phyloP scores from a whole-genome alignment of 306 rosid species.

The Vigna radiata region DNA sequence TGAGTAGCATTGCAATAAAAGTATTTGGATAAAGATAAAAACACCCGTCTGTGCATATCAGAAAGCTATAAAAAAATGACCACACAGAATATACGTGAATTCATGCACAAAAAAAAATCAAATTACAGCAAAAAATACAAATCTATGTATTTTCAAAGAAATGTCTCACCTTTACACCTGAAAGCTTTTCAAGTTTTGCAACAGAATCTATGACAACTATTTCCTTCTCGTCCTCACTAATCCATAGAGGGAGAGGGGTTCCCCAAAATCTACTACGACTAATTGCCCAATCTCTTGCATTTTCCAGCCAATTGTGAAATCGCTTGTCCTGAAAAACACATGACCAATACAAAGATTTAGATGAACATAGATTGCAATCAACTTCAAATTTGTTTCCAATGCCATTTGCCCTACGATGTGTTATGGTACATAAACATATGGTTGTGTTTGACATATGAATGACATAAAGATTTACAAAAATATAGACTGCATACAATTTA shows the following conservation, averaged over 20 bases:
- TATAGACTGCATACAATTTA: conserved; percentile 1
- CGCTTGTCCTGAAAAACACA: conserved; percentile 71
- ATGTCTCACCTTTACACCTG: conserved; percentile 79
- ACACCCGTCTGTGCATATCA: not conserved
- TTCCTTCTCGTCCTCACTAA: conserved; percentile 91
- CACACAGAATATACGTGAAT: not conserved
- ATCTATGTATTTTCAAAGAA: conserved; percentile 7
- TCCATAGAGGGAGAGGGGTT: conserved; percentile 96
- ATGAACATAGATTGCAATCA: not conserved
- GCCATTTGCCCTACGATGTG: not conserved
- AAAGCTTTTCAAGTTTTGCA: conserved; percentile 84
- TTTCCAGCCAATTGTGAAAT: conserved; percentile 99
- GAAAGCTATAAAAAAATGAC: conserved; percentile 16
- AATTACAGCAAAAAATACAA: conserved; percentile 14
- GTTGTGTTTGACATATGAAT: conserved; percentile 4
- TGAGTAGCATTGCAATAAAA: conserved; percentile 10
- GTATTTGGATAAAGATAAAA: conserved; percentile 4
- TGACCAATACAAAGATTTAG: conserved; percentile 37
- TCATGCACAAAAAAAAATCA: conserved; percentile 25
- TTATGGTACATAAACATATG: not conserved
- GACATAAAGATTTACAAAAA: conserved; percentile 33
- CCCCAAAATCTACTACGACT: conserved; percentile 99
- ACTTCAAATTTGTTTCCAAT: not conserved
- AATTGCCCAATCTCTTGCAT: conserved; percentile 99
- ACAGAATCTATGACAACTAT: conserved; percentile 79